Evolutionary conservation across 176 grass and related monocot species (phyloP).

Genomic region (Cenchrus fungigraminus): DNA sequence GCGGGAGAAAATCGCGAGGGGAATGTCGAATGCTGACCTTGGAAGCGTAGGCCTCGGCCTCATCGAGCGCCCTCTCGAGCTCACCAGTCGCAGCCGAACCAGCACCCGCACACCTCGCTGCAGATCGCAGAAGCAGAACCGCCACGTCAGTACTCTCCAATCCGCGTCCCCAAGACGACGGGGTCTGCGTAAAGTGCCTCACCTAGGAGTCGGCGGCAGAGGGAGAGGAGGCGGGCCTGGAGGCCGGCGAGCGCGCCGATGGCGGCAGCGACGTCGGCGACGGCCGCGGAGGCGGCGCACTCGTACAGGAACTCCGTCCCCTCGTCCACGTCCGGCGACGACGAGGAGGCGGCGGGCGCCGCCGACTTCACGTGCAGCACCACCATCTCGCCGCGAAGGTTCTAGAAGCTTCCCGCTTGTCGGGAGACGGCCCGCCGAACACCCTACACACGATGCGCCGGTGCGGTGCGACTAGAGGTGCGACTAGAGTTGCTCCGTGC

Average conservation of each 20-base stretch:
- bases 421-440: not conserved
- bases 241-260: constrained; percentile 39
- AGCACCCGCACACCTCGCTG: constrained; percentile 38
- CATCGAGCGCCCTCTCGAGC: constrained; percentile 56
- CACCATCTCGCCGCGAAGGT: constrained; percentile 35
- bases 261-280: constrained; percentile 48
- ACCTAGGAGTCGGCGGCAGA: constrained; percentile 43
- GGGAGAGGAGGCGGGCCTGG: constrained; percentile 47
- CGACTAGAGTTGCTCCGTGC: too few relatives aligned
- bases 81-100: not conserved
- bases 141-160: constrained; percentile 9
- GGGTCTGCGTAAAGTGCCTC: not conserved
- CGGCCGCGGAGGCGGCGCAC: constrained; percentile 36
- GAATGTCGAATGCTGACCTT: constrained; percentile 38
- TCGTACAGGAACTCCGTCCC: constrained; percentile 55
- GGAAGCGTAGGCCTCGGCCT: constrained; percentile 61
- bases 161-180: not conserved
- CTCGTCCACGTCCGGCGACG: not conserved
- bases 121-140: not conserved
- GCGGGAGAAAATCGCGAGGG: not conserved
- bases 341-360: not conserved
- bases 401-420: constrained; percentile 10
- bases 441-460: not conserved
- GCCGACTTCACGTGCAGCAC: constrained; percentile 42
- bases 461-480: not conserved